Percentiles rank a stretch among this genome's conserved stretches.
These are phyloP conservation scores for Mycena chlorophos DNA, from an alignment of 768 basidiomycete genomes.

Conservation along the genomic window DNA sequence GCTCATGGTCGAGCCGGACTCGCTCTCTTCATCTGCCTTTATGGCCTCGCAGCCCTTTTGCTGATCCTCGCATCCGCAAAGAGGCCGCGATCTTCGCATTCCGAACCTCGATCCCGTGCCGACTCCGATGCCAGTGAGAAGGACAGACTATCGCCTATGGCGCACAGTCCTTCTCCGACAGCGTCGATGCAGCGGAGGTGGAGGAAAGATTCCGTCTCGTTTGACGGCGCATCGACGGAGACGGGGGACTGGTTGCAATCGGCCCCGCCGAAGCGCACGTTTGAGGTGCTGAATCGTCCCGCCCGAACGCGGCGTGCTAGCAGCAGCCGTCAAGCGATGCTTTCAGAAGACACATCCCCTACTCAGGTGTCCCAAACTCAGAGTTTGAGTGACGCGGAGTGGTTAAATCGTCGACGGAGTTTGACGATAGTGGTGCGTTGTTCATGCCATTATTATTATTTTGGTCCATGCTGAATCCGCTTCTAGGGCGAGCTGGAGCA, in stretches of 20 bases:
- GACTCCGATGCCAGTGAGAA: conserved; percentile 30
- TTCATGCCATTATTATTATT: conserved; percentile 10
- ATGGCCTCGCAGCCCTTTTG: conserved; percentile 49
- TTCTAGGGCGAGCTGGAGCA: conserved; percentile 74
- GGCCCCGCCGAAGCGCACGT: conserved; percentile 40
- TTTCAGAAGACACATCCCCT: conserved; percentile 20
- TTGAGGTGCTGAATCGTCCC: conserved; percentile 56
- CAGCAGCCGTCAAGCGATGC: conserved; percentile 30
- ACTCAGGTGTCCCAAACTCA: conserved; percentile 25
- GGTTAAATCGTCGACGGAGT: conserved; percentile 74
- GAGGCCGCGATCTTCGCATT: conserved; percentile 13
- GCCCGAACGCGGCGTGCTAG: conserved; percentile 35
- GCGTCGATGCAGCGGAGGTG: conserved; percentile 45
- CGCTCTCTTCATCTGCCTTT: conserved; percentile 62
- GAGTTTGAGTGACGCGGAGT: conserved; percentile 72
- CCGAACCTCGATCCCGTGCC: conserved; percentile 23
- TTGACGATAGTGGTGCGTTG: conserved; percentile 64
- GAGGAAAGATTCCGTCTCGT: conserved; percentile 44
- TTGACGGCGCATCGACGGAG: conserved; percentile 43
- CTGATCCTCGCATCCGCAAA: conserved; percentile 18
- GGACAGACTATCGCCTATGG: conserved; percentile 34
- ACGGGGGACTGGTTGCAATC: conserved; percentile 31
- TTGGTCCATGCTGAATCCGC: conserved; percentile 13
- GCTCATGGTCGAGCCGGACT: conserved; percentile 66
- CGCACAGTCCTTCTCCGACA: conserved; percentile 42